Percentiles rank a stretch among this genome's conserved stretches.
Conservation (phyloP, 768 basidiomycete genomes). For the Lyophyllum decastes region DNA sequence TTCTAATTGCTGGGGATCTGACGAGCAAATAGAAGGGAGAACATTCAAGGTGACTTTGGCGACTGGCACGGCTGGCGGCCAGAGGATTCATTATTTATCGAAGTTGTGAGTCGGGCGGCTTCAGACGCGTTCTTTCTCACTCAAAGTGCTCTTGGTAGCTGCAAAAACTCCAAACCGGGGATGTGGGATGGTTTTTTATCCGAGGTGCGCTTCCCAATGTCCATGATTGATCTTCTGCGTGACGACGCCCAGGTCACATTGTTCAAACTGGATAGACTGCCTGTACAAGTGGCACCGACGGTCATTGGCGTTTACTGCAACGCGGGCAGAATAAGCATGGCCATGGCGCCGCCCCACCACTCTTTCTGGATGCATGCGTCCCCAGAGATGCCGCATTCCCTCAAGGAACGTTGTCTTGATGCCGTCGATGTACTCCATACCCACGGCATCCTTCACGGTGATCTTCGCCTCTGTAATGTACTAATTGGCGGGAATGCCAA, state of each 20-base stretch:
- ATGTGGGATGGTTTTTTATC: not conserved
- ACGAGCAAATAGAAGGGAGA: constrained; percentile 1
- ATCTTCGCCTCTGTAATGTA: constrained; percentile 50
- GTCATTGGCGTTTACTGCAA: constrained; percentile 51
- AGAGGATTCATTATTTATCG: constrained; percentile 13
- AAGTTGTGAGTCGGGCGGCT: constrained; percentile 13
- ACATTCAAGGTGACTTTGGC: constrained; percentile 10
- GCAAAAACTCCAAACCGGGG: not conserved
- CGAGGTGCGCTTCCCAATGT: not conserved
- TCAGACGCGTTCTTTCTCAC: not conserved
- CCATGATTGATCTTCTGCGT: not conserved
- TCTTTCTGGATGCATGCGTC: constrained; percentile 66
- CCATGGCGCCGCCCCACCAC: constrained; percentile 57
- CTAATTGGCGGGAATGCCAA: constrained; percentile 54
- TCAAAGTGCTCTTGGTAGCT: not conserved
- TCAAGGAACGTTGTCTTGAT: constrained; percentile 54
- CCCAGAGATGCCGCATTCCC: constrained; percentile 51
- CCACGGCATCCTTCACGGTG: constrained; percentile 49
- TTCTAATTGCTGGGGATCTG: not conserved
- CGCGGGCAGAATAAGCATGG: constrained; percentile 38
- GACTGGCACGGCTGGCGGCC: constrained; percentile 11
- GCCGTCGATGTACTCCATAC: constrained; percentile 52
- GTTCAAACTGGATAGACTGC: constrained; percentile 49
- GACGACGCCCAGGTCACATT: constrained; percentile 45
- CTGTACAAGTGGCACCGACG: constrained; percentile 56